Conservation (phyloP, 768 basidiomycete species). For the Cystobasidium ongulense region DNA sequence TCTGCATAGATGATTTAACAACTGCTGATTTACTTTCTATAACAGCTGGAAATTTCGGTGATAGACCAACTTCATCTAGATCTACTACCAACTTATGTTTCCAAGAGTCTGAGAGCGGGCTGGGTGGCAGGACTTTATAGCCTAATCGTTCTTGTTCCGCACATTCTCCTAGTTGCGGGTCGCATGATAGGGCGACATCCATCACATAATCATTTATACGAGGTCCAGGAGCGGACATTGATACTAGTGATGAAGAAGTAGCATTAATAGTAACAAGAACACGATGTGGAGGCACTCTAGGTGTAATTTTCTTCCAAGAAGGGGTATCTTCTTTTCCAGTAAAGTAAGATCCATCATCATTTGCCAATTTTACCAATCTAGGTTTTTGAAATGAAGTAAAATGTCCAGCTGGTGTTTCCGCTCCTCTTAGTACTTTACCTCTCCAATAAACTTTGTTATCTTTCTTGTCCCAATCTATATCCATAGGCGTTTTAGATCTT, state of each 20-base stretch:
- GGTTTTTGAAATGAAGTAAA: constrained; percentile 42
- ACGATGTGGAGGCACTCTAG: constrained; percentile 29
- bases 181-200: constrained; percentile 58
- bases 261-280: constrained; percentile 39
- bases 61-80: constrained; percentile 91
- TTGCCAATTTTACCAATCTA: constrained; percentile 41
- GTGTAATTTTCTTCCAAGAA: background rate
- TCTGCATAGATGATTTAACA: constrained; percentile 40
- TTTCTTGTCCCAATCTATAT: constrained; percentile 84
- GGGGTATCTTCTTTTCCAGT: background rate
- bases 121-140: constrained; percentile 45
- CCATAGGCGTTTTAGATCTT: constrained; percentile 52
- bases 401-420: constrained; percentile 40
- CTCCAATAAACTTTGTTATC: constrained; percentile 81
- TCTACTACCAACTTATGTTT: constrained; percentile 85
- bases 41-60: constrained; percentile 78
- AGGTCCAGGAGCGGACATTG: constrained; percentile 56
- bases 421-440: constrained; percentile 81
- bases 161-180: constrained; percentile 41
- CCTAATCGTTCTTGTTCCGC: constrained; percentile 38
- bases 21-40: constrained; percentile 67
- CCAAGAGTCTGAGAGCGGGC: constrained; percentile 80
- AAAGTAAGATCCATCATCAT: constrained; percentile 29
- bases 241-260: constrained; percentile 50
- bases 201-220: constrained; percentile 69